phyloP scores from a whole-genome alignment of 768 basidiomycete genomes.

The Coprinopsis cinerea region DNA sequence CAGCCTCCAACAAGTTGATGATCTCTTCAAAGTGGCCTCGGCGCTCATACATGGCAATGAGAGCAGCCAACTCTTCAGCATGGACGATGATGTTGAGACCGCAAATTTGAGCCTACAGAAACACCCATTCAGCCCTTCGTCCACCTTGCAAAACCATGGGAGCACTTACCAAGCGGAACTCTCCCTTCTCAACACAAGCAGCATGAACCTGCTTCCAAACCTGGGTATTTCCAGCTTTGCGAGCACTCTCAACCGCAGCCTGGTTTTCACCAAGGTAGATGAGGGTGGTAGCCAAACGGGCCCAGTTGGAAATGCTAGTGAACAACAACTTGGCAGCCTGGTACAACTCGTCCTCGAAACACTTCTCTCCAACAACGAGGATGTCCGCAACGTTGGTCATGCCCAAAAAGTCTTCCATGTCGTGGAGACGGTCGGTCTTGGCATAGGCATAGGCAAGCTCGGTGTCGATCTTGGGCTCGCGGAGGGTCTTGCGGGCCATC shows the following conservation, averaged over 20 bases:
- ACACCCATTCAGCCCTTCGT: background rate
- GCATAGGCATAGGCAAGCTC: constrained; percentile 98
- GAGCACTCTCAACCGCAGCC: constrained; percentile 96
- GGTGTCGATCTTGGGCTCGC: constrained; percentile 97
- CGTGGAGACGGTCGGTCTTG: constrained; percentile 89
- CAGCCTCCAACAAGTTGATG: constrained; percentile 86
- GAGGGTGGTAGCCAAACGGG: constrained; percentile 92
- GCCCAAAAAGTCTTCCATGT: constrained; percentile 98
- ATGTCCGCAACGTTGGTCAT: constrained; percentile 99
- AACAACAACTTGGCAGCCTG: constrained; percentile 96
- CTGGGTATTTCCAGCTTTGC: constrained; percentile 98
- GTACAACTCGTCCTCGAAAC: constrained; percentile 97
- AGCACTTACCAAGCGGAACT: constrained; percentile 75
- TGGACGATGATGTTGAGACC: constrained; percentile 98
- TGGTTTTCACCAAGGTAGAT: constrained; percentile 99
- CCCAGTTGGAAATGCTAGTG: constrained; percentile 98
- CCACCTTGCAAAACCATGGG: background rate
- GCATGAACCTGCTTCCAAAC: constrained; percentile 99
- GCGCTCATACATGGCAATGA: constrained; percentile 82
- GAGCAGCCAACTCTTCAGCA: constrained; percentile 72
- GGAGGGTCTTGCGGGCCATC: constrained; percentile 95
- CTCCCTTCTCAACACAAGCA: constrained; percentile 94
- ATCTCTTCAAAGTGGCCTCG: constrained; percentile 94
- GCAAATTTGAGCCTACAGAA: constrained; percentile 95
- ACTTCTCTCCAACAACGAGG: constrained; percentile 96